A percentile compares a stretch with the other conserved stretches of the same genome.
Conservation (phyloP, 2,329 filamentous ascomycete genomes). For the Pseudocercospora vitis region DNA sequence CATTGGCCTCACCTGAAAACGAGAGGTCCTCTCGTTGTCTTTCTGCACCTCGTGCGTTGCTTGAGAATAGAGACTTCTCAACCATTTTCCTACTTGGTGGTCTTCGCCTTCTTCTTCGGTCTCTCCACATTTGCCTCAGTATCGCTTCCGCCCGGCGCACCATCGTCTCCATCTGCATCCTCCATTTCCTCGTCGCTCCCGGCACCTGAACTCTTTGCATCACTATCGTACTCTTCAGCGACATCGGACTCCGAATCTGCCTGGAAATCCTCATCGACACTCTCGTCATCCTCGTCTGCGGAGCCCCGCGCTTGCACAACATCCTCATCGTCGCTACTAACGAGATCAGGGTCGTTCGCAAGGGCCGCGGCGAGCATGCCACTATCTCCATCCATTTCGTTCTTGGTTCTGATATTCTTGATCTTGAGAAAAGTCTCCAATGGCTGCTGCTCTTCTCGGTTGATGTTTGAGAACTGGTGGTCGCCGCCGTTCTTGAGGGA, state of each 20-base stretch:
- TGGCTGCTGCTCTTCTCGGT: conserved; percentile 92
- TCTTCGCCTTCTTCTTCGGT: conserved; percentile 67
- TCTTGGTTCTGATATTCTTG: conserved; percentile 93
- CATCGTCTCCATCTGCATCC: conserved; percentile 52
- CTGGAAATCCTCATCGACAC: conserved; percentile 92
- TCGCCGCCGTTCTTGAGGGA: conserved; percentile 84
- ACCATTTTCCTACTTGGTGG: conserved; percentile 28
- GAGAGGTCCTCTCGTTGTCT: no score
- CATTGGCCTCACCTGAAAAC: no score
- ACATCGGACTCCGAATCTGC: conserved; percentile 92
- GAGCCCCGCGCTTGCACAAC: conserved; percentile 78
- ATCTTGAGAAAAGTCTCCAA: conserved; percentile 98
- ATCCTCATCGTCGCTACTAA: conserved; percentile 77
- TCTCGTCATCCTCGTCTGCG: conserved; percentile 94
- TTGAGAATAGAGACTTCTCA: no score
- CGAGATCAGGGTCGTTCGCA: conserved; percentile 73
- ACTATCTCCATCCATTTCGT: conserved; percentile 92
- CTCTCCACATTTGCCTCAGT: conserved; percentile 56
- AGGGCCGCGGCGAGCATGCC: conserved; percentile 75
- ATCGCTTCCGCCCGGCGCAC: conserved; percentile 46
- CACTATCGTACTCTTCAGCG: conserved; percentile 92
- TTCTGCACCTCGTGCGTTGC: no score
- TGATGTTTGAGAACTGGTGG: conserved; percentile 98
- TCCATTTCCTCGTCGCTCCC: conserved; percentile 66
- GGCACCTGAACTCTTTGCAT: conserved; percentile 76